Base-by-base conservation (phyloP, 345 rosid species). In the Reutealis trisperma region DNA sequence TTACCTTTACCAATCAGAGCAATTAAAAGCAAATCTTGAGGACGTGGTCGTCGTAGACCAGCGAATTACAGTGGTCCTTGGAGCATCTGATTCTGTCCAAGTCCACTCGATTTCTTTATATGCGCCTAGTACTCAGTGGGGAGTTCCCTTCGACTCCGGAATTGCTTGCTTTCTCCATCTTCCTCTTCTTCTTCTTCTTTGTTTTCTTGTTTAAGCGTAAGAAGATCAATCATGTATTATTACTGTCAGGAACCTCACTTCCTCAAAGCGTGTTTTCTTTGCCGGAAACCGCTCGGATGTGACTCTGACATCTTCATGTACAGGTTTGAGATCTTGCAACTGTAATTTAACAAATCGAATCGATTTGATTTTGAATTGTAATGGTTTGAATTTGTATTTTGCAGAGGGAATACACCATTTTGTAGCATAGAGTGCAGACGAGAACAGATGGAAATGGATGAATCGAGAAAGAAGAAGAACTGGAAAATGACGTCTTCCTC, bases 261-360 rank as follows among this genome's bases (percentile, higher is more conserved):
- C 75, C 94, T 93, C 1, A 89, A 90, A 51, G 85, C 90, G 0
- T 94, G 97, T 73, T 86, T 84, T 83, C 91, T 90, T 59, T 94
- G 98, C 77, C 75, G 81, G 63, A 91, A 88, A 83, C 85, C 89
- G 0, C 91, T 94, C 5, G 89, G 88, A 6, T 75, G 52, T 42
- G 85, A 94, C 81, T 78, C 92, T 16, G 94, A 94, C 70, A 93
- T 94, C 76, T 94, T 87, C 91, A 94, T 93, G 98, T 94, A 94
- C 89, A 90, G 96, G 98, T 91, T 71, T 37, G 41, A 37, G 41
- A 37, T 37, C 5, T 37, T 37, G 41, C 41, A 37, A 4, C 5
- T 37, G 41, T 37, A 37, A 4, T 37, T 37, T 37, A 8, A 8
- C 14, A 47, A 47, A 47, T 47, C 51, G 0, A 10, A 47, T 47